Evolutionary conservation across 805 yeast species (phyloP).

Genomic region (Nakazawaea populi): DNA sequence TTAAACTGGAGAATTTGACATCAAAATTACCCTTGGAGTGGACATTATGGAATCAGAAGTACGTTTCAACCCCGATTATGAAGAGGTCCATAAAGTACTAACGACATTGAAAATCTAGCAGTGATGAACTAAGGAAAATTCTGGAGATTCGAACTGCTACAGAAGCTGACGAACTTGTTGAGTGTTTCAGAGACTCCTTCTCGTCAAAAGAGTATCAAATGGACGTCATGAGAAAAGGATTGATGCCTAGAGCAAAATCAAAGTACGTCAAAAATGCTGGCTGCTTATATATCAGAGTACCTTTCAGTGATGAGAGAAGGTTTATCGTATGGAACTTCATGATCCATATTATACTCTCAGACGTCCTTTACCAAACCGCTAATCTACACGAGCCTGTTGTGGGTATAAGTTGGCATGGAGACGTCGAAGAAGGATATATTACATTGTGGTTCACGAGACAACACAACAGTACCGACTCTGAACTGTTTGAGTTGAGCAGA

Average conservation of each 20-base stretch:
- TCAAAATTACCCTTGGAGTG: slow-evolving; percentile 5
- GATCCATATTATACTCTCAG: not conserved
- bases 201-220: not conserved
- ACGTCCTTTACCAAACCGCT: not conserved
- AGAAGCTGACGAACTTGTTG: slow-evolving; percentile 2
- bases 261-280: slow-evolving; percentile 6
- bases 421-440: not conserved
- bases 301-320: not conserved
- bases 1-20: not conserved
- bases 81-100: not conserved
- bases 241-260: slow-evolving; percentile 6
- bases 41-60: slow-evolving; percentile 13
- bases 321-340: slow-evolving; percentile 11
- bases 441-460: slow-evolving; percentile 5
- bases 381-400: slow-evolving; percentile 9
- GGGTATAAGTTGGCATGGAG: slow-evolving; percentile 6
- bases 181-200: not conserved
- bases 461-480: not conserved
- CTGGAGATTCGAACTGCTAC: not conserved
- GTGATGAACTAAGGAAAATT: not conserved
- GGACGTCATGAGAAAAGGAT: slow-evolving; percentile 10
- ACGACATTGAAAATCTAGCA: not conserved
- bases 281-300: slow-evolving; percentile 8
- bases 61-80: not conserved
- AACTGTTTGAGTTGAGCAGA: slow-evolving; percentile 5